phyloP scores from a whole-genome alignment of 2,329 filamentous ascomycete genomes.

The Myriosclerotinia scirpicola region DNA sequence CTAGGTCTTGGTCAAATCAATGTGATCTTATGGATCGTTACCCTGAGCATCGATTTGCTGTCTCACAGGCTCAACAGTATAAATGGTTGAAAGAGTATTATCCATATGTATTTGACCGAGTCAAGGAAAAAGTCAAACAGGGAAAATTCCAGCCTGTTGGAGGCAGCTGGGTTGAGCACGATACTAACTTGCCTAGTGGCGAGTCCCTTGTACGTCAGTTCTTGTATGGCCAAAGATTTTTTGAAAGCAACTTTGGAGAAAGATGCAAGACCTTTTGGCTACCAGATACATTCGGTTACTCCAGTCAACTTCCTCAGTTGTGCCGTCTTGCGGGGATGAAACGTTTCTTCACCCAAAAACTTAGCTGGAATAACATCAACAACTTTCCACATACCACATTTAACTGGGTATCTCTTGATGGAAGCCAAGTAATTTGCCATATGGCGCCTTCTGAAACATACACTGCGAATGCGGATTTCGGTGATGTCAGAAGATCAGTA shows the following conservation, averaged over 20 bases:
- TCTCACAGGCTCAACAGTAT: constrained; percentile 94
- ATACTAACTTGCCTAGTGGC: constrained; percentile 95
- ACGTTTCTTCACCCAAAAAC: constrained; percentile 94
- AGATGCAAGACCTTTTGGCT: constrained; percentile 94
- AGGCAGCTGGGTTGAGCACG: constrained; percentile 98
- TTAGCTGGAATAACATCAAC: constrained; percentile 99
- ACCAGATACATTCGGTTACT: constrained; percentile 97
- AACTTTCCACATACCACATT: constrained; percentile 98
- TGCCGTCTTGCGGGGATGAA: constrained; percentile 95
- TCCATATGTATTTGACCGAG: constrained; percentile 82
- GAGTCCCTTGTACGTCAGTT: constrained; percentile 95
- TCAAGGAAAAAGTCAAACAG: constrained; percentile 86
- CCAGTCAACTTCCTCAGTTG: constrained; percentile 87
- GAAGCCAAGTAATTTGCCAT: constrained; percentile 94
- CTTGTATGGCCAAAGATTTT: constrained; percentile 91
- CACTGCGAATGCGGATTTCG: constrained; percentile 90
- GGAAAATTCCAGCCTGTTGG: constrained; percentile 93
- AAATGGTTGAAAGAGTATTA: constrained; percentile 95
- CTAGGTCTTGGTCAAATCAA: constrained; percentile 94
- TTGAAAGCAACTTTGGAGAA: constrained; percentile 87
- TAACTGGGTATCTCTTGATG: constrained; percentile 96
- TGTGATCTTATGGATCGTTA: constrained; percentile 94
- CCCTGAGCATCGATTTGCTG: constrained; percentile 87
- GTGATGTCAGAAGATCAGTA: constrained; percentile 86
- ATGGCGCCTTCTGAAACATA: constrained; percentile 97